phyloP scores from a whole-genome alignment of 306 rosid genomes.

The barrel medic (Medicago truncatula) region MtrunA17r5.0-ANR NC_053044.1:51810001-51810500 shows the following conservation, averaged over 20 bases:
- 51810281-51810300: background rate
- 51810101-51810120: conserved; percentile 37
- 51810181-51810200: too few species aligned
- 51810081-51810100: conserved; percentile 74
- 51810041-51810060: conserved; percentile 50
- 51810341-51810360: background rate
- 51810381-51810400: conserved; percentile 74
- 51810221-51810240: too few species aligned
- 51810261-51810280: too few species aligned
- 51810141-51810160: background rate
- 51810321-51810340: background rate
- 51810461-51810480: conserved; percentile 62
- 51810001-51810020: conserved; percentile 15
- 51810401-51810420: conserved; percentile 68
- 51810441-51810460: conserved; percentile 76
- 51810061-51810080: conserved; percentile 70
- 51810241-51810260: too few species aligned
- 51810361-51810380: conserved; percentile 58
- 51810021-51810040: conserved; percentile 36
- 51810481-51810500: conserved; percentile 57
- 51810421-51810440: conserved; percentile 77
- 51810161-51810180: background rate
- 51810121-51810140: too few species aligned
- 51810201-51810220: too few species aligned
- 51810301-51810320: too few species aligned